Evolutionary conservation across 2,329 filamentous ascomycete species (phyloP), one percentile per base, ranked within the genome.

Genomic region (Colletotrichum sp.): DNA sequence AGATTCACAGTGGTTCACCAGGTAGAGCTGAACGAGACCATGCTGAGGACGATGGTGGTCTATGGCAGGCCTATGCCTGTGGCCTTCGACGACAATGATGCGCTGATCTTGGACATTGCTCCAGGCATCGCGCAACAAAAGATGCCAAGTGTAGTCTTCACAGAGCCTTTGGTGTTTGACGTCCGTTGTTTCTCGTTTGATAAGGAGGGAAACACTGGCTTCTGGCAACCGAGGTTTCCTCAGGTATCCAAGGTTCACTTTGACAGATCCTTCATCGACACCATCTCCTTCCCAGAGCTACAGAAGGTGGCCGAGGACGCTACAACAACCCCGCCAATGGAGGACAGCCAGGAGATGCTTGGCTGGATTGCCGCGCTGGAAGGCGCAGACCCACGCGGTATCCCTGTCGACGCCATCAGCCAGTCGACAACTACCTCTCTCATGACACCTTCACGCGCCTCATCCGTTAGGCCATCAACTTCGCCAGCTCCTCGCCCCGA

Each of bases 101-200:
- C 79, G 0, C 87, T 90, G 58, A 76, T 82, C 2, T 78, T 93
- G 11, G 83, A 86, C 18, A 83, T 89, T 24, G 85, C 88, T 13
- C 82, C 83, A 13, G 85, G 86, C 0, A 76, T 88, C 3, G 83
- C 86, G 66, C 81, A 81, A 47, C 81, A 84, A 58, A 79, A 85
- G 78, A 75, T 83, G 71, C 83, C 89, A 76, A 85, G 86, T 0
- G 83, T 87, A 3, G 82, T 92, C 1, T 98, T 98, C 81, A 89
- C 87, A 8, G 85, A 87, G 0, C 95, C 95, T 0, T 89, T 95
- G 24, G 91, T 98, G 0, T 94, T 95, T 70, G 96, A 98, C 77
- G 86, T 98, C 73, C 87, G 94, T 29, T 96, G 95, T 67, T 94
- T 94, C 75, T 92, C 93, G 1, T 98, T 95, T 77, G 93, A 95